Conservation (phyloP, 2,329 filamentous ascomycete species). For the Juglanconis oblonga region DNA sequence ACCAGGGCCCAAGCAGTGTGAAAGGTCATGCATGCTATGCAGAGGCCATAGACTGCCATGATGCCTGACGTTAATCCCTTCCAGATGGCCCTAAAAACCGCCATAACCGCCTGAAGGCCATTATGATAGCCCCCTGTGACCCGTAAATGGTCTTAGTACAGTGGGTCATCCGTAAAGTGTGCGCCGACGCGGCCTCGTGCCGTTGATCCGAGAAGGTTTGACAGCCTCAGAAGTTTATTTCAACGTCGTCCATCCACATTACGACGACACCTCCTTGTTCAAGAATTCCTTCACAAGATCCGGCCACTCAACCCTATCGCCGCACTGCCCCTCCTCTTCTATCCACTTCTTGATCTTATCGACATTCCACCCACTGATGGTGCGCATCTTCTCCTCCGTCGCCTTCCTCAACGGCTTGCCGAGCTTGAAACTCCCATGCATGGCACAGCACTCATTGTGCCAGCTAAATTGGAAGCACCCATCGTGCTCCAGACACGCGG, state of each 20-base stretch:
- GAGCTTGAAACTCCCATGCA: constrained; percentile 34
- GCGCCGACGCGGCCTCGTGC: too few relatives aligned
- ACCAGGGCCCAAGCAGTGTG: too few relatives aligned
- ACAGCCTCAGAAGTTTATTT: too few relatives aligned
- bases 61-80: too few relatives aligned
- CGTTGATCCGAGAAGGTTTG: too few relatives aligned
- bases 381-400: constrained; percentile 27
- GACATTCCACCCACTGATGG: constrained; percentile 40
- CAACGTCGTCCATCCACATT: not conserved
- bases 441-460: constrained; percentile 35
- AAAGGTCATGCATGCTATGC: too few relatives aligned
- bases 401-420: constrained; percentile 35
- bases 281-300: not conserved
- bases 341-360: constrained; percentile 39
- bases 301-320: constrained; percentile 30
- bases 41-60: too few relatives aligned
- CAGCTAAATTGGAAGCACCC: constrained; percentile 42
- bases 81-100: too few relatives aligned
- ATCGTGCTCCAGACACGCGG: constrained; percentile 37
- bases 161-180: too few relatives aligned
- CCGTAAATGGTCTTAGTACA: too few relatives aligned
- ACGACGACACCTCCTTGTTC: not conserved
- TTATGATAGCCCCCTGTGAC: too few relatives aligned
- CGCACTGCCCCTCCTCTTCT: constrained; percentile 34
- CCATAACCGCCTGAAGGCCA: too few relatives aligned